Conservation (phyloP, 2,329 filamentous ascomycete genomes). For the Aureobasidium mangrovei region DNA sequence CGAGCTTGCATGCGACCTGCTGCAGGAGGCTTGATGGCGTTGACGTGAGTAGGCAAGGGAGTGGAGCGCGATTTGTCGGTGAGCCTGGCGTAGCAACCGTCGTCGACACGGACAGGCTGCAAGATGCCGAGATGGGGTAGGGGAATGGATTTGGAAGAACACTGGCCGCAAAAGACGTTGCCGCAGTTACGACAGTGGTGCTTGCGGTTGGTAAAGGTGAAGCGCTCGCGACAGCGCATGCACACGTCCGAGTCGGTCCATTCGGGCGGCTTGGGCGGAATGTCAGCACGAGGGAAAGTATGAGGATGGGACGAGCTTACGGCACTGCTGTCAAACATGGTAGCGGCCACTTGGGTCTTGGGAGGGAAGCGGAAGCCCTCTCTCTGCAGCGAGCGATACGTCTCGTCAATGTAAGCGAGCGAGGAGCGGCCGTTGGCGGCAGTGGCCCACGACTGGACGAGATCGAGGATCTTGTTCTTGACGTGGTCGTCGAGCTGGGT, state of each 20-base stretch:
- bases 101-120: conserved; percentile 85
- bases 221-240: conserved; percentile 91
- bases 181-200: conserved; percentile 98
- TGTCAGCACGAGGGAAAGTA: conserved; percentile 4
- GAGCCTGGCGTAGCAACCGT: conserved; percentile 86
- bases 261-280: conserved; percentile 66
- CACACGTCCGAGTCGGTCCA: conserved; percentile 98
- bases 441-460: conserved; percentile 88
- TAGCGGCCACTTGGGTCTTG: conserved; percentile 77
- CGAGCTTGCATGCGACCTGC: conserved; percentile 85
- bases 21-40: conserved; percentile 42
- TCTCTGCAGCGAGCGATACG: conserved; percentile 70
- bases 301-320: conserved; percentile 45
- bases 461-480: conserved; percentile 78
- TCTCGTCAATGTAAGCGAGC: conserved; percentile 76
- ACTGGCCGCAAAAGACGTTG: conserved; percentile 93
- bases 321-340: conserved; percentile 94
- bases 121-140: conserved; percentile 88
- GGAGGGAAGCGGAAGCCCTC: conserved; percentile 90
- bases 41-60: conserved; percentile 37
- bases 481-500: conserved; percentile 77
- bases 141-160: conserved; percentile 79
- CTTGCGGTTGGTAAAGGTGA: conserved; percentile 96
- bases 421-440: conserved; percentile 80
- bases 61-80: conserved; percentile 57